Conservation (phyloP, 2,329 filamentous ascomycete species). For the Alternaria angustiovoidea region DNA sequence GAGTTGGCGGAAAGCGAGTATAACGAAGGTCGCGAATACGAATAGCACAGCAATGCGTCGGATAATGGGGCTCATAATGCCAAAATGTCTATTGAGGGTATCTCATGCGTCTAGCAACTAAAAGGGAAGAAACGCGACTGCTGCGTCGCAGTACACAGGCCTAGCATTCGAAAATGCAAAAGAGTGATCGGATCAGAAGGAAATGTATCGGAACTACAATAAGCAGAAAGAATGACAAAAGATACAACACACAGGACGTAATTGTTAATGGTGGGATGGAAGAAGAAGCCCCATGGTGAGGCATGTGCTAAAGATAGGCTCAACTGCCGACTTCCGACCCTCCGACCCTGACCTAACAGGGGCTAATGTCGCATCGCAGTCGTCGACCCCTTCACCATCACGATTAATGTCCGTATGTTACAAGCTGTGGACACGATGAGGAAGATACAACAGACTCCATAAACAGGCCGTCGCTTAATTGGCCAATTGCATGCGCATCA, state of each 20-base stretch:
- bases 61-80: constrained; percentile 37
- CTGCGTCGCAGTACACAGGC: neutral
- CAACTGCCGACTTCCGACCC: constrained; percentile 8
- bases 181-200: neutral
- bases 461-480: neutral
- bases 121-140: constrained; percentile 1
- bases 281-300: constrained; percentile 11
- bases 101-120: neutral
- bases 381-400: constrained; percentile 3
- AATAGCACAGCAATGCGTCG: constrained; percentile 43
- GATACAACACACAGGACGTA: constrained; percentile 1
- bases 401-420: neutral
- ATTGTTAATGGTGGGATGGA: constrained; percentile 4
- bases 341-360: constrained; percentile 13
- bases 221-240: neutral
- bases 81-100: constrained; percentile 7
- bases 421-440: neutral
- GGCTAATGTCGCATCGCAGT: constrained; percentile 6
- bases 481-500: neutral
- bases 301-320: constrained; percentile 10
- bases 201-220: neutral
- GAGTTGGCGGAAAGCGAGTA: constrained; percentile 45
- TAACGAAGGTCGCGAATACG: constrained; percentile 35
- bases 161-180: constrained; percentile 2
- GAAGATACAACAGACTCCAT: neutral